Percentiles rank a stretch among this genome's conserved stretches.
phyloP scores from a whole-genome alignment of 495 filamentous ascomycete genomes.

The Aspergillus egyptiacus region DNA sequence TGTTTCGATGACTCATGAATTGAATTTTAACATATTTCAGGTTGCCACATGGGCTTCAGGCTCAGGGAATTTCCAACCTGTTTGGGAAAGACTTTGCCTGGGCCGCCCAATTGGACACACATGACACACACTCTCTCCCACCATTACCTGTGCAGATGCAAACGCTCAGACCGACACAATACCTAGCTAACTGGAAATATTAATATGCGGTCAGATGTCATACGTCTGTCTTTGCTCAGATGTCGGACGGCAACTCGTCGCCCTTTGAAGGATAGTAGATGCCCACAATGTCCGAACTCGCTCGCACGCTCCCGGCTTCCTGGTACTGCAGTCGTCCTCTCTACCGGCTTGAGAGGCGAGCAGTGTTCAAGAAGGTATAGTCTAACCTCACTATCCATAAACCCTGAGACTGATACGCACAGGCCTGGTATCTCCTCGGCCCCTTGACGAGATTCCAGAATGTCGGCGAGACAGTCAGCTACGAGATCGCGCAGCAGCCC shows the following conservation, averaged over 20 bases:
- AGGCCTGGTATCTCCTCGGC: conserved; percentile 62
- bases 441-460: conserved; percentile 49
- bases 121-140: too few relatives aligned
- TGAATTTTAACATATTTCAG: too few relatives aligned
- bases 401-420: not conserved
- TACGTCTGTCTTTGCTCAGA: not conserved
- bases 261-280: not conserved
- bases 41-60: too few relatives aligned
- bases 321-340: conserved; percentile 40
- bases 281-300: conserved; percentile 34
- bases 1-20: too few relatives aligned
- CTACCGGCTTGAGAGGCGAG: conserved; percentile 48
- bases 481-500: conserved; percentile 51
- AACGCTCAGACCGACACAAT: too few relatives aligned
- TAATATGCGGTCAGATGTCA: conserved; percentile 4
- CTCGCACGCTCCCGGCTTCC: conserved; percentile 38
- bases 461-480: conserved; percentile 40
- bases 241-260: not conserved
- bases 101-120: too few relatives aligned
- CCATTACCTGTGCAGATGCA: too few relatives aligned
- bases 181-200: conserved; percentile 20
- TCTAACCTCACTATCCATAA: not conserved
- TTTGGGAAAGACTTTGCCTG: too few relatives aligned
- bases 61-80: too few relatives aligned
- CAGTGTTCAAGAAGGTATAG: conserved; percentile 50